Percentiles rank a stretch among this genome's conserved stretches.
phyloP scores from a whole-genome alignment of 345 rosid genomes.

The Erysimum cheiranthoides region DNA sequence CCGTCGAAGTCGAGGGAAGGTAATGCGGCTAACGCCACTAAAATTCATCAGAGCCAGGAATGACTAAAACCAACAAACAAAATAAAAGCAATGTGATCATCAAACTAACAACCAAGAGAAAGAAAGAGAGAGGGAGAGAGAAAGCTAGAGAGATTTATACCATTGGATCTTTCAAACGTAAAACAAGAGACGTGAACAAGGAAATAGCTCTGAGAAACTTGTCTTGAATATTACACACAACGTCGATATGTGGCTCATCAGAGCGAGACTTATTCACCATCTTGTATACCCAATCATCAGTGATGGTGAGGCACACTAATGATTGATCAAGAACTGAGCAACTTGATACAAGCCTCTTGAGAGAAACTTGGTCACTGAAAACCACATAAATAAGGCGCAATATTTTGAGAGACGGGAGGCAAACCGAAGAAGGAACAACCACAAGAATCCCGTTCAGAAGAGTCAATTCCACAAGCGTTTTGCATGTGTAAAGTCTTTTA shows the following conservation, averaged over 20 bases:
- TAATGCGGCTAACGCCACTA: neutral
- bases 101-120: neutral
- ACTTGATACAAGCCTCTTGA: conserved; percentile 3
- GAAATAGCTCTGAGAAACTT: neutral
- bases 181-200: neutral
- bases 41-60: neutral
- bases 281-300: no score
- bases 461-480: conserved; percentile 7
- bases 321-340: conserved; percentile 1
- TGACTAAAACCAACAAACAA: neutral
- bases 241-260: neutral
- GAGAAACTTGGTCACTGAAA: neutral
- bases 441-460: neutral
- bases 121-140: neutral
- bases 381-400: neutral
- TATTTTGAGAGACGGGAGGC: conserved; percentile 1
- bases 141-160: neutral
- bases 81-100: neutral
- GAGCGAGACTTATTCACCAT: neutral
- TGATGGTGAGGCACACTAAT: neutral
- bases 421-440: neutral
- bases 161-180: neutral
- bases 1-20: neutral
- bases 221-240: neutral
- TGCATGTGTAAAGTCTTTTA: conserved; percentile 11